Percentiles rank a stretch among this genome's conserved stretches.
phyloP scores from a whole-genome alignment of 352 stramenopile species.

The Thraustochytrium striatum region DNA sequence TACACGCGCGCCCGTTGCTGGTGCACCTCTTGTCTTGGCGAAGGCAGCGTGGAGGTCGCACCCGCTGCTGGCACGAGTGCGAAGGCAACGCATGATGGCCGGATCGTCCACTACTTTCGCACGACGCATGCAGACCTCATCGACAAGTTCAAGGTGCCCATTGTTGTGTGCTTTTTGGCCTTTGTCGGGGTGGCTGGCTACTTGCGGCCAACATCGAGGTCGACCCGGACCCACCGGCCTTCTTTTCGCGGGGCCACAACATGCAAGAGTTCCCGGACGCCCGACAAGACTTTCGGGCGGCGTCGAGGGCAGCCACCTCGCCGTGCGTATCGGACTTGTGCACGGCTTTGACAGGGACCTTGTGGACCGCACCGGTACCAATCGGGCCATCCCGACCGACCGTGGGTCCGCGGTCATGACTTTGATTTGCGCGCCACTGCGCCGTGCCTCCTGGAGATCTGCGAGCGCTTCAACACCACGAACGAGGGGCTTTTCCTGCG shows the following conservation, averaged over 20 bases:
- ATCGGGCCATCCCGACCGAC: neutral
- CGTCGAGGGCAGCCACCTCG: neutral
- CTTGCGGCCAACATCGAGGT: neutral
- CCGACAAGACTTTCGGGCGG: neutral
- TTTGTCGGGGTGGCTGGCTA: neutral
- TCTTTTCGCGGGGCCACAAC: neutral
- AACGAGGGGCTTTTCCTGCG: too few relatives aligned
- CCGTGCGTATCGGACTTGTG: constrained; percentile 15
- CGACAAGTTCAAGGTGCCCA: neutral
- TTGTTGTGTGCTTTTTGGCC: neutral
- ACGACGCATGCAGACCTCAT: neutral
- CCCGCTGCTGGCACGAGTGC: neutral
- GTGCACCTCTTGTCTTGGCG: neutral
- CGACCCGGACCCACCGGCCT: neutral
- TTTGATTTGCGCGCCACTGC: too few relatives aligned
- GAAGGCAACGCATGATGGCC: neutral
- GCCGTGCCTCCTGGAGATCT: too few relatives aligned
- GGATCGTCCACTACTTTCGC: neutral
- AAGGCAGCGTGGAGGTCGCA: constrained; percentile 1
- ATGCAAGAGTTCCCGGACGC: neutral
- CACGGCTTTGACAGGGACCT: neutral
- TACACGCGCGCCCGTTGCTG: neutral
- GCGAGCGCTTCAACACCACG: too few relatives aligned
- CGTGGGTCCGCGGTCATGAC: too few relatives aligned
- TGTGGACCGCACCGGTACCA: neutral